These are phyloP conservation scores for Cutaneotrichosporon cavernicola DNA, from an alignment of 1,284 basidiomycete species.

Conservation along the genomic window DNA sequence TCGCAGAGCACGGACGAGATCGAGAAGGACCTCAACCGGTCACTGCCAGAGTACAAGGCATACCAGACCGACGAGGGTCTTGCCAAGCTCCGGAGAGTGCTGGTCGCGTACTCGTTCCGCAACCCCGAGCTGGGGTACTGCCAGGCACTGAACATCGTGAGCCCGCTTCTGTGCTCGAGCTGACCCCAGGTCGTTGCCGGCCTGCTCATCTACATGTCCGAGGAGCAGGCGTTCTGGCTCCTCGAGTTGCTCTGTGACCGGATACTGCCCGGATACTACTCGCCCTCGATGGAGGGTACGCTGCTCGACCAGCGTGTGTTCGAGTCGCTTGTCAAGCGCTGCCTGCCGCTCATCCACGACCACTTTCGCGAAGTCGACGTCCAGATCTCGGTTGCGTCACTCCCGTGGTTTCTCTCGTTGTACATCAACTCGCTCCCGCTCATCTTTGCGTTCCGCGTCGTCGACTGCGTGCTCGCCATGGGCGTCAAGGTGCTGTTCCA, in stretches of 20 bases:
- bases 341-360: constrained; percentile 87
- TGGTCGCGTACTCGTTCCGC: constrained; percentile 95
- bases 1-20: constrained; percentile 96
- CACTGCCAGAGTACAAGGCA: constrained; percentile 89
- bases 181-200: constrained; percentile 9
- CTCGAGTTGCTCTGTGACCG: constrained; percentile 93
- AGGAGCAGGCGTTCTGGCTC: constrained; percentile 98
- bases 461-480: constrained; percentile 99
- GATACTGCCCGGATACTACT: constrained; percentile 94
- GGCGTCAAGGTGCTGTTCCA: constrained; percentile 98
- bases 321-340: constrained; percentile 88
- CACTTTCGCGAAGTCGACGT: constrained; percentile 91
- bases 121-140: constrained; percentile 81
- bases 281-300: constrained; percentile 99
- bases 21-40: constrained; percentile 95
- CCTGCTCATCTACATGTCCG: constrained; percentile 83
- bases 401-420: constrained; percentile 97
- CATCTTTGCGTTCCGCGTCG: constrained; percentile 97
- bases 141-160: constrained; percentile 88
- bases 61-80: constrained; percentile 89
- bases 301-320: constrained; percentile 97
- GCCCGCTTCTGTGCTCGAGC: background rate
- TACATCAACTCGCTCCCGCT: constrained; percentile 99
- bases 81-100: constrained; percentile 75
- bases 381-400: constrained; percentile 91